Evolutionary conservation across 2,329 filamentous ascomycete species (phyloP).

Genomic region (Waltergamsia citrina): DNA sequence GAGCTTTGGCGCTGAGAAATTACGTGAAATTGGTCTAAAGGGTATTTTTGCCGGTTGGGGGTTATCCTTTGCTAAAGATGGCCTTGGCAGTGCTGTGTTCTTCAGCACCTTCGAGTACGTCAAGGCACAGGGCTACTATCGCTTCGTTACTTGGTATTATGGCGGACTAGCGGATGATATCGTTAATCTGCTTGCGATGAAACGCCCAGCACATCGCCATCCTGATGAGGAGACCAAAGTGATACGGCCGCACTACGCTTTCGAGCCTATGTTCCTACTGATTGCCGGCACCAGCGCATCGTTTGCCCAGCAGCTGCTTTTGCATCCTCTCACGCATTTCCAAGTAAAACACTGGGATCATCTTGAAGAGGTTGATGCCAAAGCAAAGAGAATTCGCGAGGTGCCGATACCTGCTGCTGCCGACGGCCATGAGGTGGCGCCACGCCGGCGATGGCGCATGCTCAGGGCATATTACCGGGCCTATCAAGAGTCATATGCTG

Average conservation of each 20-base stretch:
- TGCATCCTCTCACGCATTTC: slow-evolving; percentile 63
- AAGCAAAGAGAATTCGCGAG: slow-evolving; percentile 35
- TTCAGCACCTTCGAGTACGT: slow-evolving; percentile 69
- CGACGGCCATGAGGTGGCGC: slow-evolving; percentile 21
- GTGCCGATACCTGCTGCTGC: slow-evolving; percentile 14
- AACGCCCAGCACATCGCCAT: slow-evolving; percentile 23
- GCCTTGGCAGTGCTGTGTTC: slow-evolving; percentile 60
- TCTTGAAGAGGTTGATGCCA: slow-evolving; percentile 61
- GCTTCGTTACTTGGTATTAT: slow-evolving; percentile 63
- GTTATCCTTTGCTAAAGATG: slow-evolving; percentile 60
- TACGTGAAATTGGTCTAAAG: slow-evolving; percentile 61
- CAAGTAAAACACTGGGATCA: slow-evolving; percentile 67
- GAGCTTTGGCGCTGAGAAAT: slow-evolving; percentile 54
- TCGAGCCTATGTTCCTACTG: slow-evolving; percentile 65
- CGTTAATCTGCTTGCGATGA: slow-evolving; percentile 37
- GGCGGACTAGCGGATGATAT: slow-evolving; percentile 44
- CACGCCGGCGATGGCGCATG: slow-evolving; percentile 37
- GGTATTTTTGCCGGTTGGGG: slow-evolving; percentile 69
- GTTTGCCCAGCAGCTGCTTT: slow-evolving; percentile 55
- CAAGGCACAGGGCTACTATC: slow-evolving; percentile 64
- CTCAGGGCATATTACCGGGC: slow-evolving; percentile 60
- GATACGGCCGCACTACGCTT: slow-evolving; percentile 65
- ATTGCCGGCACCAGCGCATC: slow-evolving; percentile 61
- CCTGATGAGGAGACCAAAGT: slow-evolving; percentile 27
- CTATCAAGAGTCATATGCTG: slow-evolving; percentile 57